Base-by-base conservation (phyloP, 768 basidiomycete genomes). In the Podaxis pistillaris region DNA sequence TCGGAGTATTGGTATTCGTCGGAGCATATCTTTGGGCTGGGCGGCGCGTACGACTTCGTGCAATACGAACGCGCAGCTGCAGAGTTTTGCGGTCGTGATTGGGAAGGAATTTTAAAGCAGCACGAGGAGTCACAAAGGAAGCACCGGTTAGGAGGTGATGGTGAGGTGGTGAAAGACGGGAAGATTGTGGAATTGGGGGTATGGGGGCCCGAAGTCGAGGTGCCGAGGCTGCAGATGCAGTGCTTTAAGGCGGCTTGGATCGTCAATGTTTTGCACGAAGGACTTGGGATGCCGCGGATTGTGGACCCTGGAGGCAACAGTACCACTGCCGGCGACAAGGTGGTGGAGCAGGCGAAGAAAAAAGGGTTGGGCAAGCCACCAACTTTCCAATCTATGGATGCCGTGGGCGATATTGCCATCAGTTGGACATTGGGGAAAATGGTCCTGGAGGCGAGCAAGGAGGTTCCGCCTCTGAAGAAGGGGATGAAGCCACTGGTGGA, bases 201-300 rank as follows among this genome's bases (percentile, higher is more conserved):
- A 66, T 93, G 90, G 91, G 84, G 84, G 24, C 79, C 86, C 41
- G 77, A 85, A 59, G 88, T 96, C 62, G 96, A 96, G 72, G 74
- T 92, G 38, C 84, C 91, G 24, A 85, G 96, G 51, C 76, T 99
- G 63, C 86, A 96, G 76, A 92, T 96, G 91, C 97, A 98, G 72
- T 99, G 97, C 73, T 99, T 99, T 87, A 99, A 99, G 74, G 94
- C 96, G 0, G 96, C 97, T 1, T 99, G 97, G 97, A 84, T 99
- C 59, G 88, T 91, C 56, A 98, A 98, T 74, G 90, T 99, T 40
- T 75, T 99, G 1, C 96, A 98, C 67, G 94, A 97, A 71, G 97
- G 97, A 33, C 89, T 99, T 55, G 95, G 95, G 8, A 85, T 99
- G 72, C 97, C 97, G 26, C 83, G 97, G 28, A 87, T 97, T 36